Evolutionary conservation across 192 early-diverging fungal genomes (phyloP).

Genomic region (Rhizophagus clarus): DNA sequence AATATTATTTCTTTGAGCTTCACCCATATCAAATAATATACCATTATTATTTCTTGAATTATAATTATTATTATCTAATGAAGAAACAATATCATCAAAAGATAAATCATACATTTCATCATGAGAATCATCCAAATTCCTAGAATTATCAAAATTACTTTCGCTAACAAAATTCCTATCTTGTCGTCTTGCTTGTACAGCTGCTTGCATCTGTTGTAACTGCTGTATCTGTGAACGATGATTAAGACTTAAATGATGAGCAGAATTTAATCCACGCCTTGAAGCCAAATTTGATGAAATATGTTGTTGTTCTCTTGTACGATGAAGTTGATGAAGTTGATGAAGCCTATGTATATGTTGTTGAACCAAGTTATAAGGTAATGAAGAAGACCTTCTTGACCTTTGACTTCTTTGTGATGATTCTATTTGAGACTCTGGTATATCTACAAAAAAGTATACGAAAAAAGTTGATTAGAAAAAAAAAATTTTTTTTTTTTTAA

Average conservation of each 20-base stretch:
- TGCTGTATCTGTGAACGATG: not conserved
- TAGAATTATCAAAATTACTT: not conserved
- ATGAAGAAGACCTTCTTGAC: not conserved
- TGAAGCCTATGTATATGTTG: conserved; percentile 28
- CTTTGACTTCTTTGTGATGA: not conserved
- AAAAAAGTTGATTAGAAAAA: too few relatives aligned
- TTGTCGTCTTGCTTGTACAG: not conserved
- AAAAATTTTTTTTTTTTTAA: too few relatives aligned
- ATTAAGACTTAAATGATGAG: conserved; percentile 20
- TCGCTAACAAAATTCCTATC: not conserved
- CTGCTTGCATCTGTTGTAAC: not conserved
- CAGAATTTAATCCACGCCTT: conserved; percentile 21
- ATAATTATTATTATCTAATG: not conserved
- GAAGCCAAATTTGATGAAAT: conserved; percentile 13
- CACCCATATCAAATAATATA: too few relatives aligned
- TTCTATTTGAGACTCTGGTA: not conserved
- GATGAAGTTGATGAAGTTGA: conserved; percentile 29
- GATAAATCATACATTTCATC: not conserved
- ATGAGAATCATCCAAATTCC: not conserved
- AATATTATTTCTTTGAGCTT: too few relatives aligned
- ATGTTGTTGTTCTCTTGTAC: conserved; percentile 22
- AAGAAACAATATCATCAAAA: not conserved
- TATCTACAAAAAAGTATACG: not conserved
- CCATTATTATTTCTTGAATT: too few relatives aligned
- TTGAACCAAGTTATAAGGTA: conserved; percentile 14